Base-by-base conservation (phyloP, 139 green algal genomes). In the Mychonastes homosphaera region DNA sequence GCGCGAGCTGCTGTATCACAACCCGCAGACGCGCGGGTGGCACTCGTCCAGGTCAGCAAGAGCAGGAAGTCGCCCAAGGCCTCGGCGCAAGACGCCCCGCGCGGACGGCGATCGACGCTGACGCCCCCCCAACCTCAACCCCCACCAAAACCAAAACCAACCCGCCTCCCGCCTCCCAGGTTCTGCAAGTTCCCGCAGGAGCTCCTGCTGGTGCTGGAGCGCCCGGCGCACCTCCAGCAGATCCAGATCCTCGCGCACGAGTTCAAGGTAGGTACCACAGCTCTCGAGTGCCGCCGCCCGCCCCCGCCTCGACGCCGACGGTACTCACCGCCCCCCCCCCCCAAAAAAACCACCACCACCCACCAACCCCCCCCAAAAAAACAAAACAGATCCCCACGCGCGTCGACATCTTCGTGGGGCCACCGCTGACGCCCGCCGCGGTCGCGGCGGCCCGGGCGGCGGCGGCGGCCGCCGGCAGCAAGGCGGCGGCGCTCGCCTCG, bases 211-310 rank as follows among this genome's bases (percentile, higher is more conserved):
- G 41, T 58, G 21, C 57, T 97, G 15, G 82, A 94, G 30, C 30
- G 58, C 2, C 67, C 79, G 0, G 69, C 64, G 6, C 79, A 79
- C 16, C 57, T 97, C 0, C 70, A 83, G n/a, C 85, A 92, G 63
- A 84, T 97, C 15, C 84, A 95, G 62, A 79, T 97, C 12, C 70
- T 96, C 6, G 88, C 79, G 2, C 90, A 97, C 49, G 90, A 96
- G 58, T 93, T 86, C 78, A 95, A 95, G 82, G 79, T 87, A 49
- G 0, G 66, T 30, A 12, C 43, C 43, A 8, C 36, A 43, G 36
- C 36, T 13, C 13, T 43, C 36, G 10, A 13, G 12, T 13, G 13
- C 36, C 36, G 36, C 36, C 13, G 36, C 36, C 21, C 15, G 3
- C 52, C 19, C 6, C 6, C n/a, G n/a, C n/a, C n/a, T n/a, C n/a